Base-by-base conservation (phyloP, 2,329 filamentous ascomycete genomes). In the Elsinoe ampelina region DNA sequence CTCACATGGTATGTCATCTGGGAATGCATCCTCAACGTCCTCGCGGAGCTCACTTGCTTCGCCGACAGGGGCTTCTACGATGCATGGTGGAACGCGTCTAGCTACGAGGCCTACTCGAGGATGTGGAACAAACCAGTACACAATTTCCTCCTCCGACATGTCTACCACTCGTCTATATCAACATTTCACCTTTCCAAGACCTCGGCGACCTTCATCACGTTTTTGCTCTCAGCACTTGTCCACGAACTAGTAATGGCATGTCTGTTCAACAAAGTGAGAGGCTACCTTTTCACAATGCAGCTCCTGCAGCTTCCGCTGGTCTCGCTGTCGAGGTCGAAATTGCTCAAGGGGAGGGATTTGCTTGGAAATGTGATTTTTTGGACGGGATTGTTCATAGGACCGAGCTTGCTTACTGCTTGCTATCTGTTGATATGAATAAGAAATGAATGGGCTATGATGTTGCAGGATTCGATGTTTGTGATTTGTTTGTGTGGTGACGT, bases 41-140 rank as follows among this genome's bases (percentile, higher is more conserved):
- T 91, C 19, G 87, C 86, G 3, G 87, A 92, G 69, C 68, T 91
- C 57, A 90, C 86, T 0, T 76, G 77, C 60, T 92, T 91, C 67
- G 86, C 87, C 3, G 87, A 91, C 67, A 80, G 87, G 47, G 84
- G 82, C 59, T 90, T 90, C 69, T 75, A 76, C 60, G 72, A 75
- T 59, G 72, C 75, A 61, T 77, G 77, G 77, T 78, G 77, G 78
- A 77, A 78, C 60, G 67, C 66, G n/a, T 69, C 77, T 13, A 74
- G 73, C 0, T 89, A 84, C 80, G 86, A 90, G 64, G 84, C 89
- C 66, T 92, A 87, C 64, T 86, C 87, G 3, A 77, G 87, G 38
- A 85, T 89, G 66, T 91, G 87, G 87, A 91, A 91, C 66, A 73
- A 82, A n/a, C 86, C 87, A 0, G 86, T 91, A 3, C 86, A 90